phyloP scores from a whole-genome alignment of 768 basidiomycete species.

The Mycena rebaudengoi region DNA sequence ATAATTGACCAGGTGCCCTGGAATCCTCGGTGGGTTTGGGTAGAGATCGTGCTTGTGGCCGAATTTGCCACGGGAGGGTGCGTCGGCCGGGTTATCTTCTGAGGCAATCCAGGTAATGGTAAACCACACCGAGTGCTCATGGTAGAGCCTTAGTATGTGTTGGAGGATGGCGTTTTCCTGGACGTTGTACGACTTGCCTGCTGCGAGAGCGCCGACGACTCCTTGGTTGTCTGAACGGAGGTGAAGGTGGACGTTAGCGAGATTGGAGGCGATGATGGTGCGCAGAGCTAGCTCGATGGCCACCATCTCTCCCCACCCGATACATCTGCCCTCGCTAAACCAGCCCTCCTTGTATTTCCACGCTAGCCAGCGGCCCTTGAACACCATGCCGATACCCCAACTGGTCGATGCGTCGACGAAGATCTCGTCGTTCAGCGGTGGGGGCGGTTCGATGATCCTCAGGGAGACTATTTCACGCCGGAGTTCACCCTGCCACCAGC shows the following conservation, averaged over 20 bases:
- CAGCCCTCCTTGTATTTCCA: conserved; percentile 47
- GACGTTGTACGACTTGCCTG: conserved; percentile 29
- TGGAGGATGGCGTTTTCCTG: conserved; percentile 39
- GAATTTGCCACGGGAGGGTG: conserved; percentile 38
- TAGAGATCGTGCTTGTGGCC: neutral
- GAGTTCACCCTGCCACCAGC: neutral
- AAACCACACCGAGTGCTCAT: conserved; percentile 32
- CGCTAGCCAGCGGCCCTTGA: conserved; percentile 45
- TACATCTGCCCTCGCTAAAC: conserved; percentile 38
- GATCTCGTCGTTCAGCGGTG: conserved; percentile 21
- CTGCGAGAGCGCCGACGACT: conserved; percentile 44
- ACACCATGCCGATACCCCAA: conserved; percentile 51
- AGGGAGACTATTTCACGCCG: neutral
- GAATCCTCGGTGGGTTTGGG: neutral
- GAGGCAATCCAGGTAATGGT: conserved; percentile 40
- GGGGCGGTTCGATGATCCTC: conserved; percentile 14
- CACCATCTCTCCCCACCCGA: conserved; percentile 56
- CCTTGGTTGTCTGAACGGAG: conserved; percentile 53
- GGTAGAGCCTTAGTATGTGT: conserved; percentile 34
- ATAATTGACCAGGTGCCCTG: neutral
- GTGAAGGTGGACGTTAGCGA: conserved; percentile 30
- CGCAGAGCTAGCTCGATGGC: conserved; percentile 52
- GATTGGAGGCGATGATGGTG: conserved; percentile 35
- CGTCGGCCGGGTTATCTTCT: conserved; percentile 44
- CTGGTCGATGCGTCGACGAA: conserved; percentile 52